phyloP scores from a whole-genome alignment of 345 rosid genomes.

The Rubroshorea leprosula region DNA sequence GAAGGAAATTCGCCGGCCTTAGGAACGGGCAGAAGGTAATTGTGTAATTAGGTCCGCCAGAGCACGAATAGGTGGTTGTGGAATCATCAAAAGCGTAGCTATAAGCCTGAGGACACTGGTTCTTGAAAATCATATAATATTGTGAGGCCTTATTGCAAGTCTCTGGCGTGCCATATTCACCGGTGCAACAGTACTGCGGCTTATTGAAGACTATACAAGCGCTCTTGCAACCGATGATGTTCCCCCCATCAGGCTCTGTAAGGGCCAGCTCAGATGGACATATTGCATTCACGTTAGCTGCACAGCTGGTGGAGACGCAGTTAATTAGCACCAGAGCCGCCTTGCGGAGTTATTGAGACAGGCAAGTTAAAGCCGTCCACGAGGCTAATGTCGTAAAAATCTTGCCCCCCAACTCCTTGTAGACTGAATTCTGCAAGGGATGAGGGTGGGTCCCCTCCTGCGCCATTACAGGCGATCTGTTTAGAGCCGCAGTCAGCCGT shows the following conservation, averaged over 20 bases:
- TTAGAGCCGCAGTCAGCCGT: slow-evolving; percentile 49
- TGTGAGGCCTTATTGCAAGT: slow-evolving; percentile 43
- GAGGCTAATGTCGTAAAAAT: slow-evolving; percentile 30
- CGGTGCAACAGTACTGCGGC: slow-evolving; percentile 54
- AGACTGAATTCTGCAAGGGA: slow-evolving; percentile 38
- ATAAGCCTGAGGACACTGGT: slow-evolving; percentile 51
- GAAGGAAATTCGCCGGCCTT: too few species aligned
- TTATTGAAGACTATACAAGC: slow-evolving; percentile 45
- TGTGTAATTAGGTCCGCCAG: slow-evolving; percentile 34
- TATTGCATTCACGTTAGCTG: slow-evolving; percentile 20
- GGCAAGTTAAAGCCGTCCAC: slow-evolving; percentile 20
- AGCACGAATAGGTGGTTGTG: slow-evolving; percentile 54
- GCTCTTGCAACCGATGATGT: slow-evolving; percentile 60
- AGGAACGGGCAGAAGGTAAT: slow-evolving; percentile 66
- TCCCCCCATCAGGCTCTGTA: too few species aligned
- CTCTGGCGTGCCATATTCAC: slow-evolving; percentile 35
- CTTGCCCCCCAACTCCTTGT: slow-evolving; percentile 6
- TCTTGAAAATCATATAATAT: slow-evolving; percentile 47
- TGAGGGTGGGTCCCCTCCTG: slow-evolving; percentile 21
- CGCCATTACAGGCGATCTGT: slow-evolving; percentile 27
- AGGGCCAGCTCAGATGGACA: slow-evolving; percentile 23
- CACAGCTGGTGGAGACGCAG: slow-evolving; percentile 42
- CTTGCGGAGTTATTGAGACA: slow-evolving; percentile 38
- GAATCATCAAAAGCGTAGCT: slow-evolving; percentile 67
- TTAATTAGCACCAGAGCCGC: slow-evolving; percentile 32